Evolutionary conservation across 2,329 filamentous ascomycete genomes (phyloP).

Genomic region (Aspergillus bombycis): DNA sequence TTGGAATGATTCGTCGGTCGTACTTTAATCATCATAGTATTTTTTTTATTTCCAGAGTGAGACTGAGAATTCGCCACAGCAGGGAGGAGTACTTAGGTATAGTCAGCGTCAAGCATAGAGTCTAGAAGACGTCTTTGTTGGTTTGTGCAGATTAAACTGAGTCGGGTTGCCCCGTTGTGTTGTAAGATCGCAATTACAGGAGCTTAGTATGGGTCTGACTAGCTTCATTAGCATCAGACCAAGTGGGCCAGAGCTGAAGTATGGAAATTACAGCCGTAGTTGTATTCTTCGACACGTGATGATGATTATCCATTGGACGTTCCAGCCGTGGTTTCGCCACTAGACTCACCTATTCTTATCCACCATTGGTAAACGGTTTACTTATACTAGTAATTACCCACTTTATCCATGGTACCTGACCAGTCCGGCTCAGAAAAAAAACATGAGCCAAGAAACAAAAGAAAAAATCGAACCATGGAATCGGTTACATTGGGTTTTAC

Average conservation of each 20-base stretch:
- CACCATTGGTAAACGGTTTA: background rate
- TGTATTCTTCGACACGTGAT: slow-evolving; percentile 2
- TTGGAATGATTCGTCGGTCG: background rate
- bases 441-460: background rate
- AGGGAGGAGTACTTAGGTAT: background rate
- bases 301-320: background rate
- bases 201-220: slow-evolving; percentile 1
- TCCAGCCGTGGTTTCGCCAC: slow-evolving; percentile 2
- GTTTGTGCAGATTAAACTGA: slow-evolving; percentile 2
- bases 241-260: background rate
- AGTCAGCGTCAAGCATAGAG: background rate
- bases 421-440: background rate
- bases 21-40: background rate
- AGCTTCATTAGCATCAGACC: slow-evolving; percentile 4
- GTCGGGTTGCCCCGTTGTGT: background rate
- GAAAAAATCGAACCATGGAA: background rate
- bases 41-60: background rate
- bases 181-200: slow-evolving; percentile 11
- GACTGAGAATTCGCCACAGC: background rate
- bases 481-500: background rate
- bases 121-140: background rate
- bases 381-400: background rate
- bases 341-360: background rate
- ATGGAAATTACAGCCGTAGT: background rate
- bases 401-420: background rate